Conservation (phyloP, 768 basidiomycete genomes). For the Rhodotorula toruloides region DNA sequence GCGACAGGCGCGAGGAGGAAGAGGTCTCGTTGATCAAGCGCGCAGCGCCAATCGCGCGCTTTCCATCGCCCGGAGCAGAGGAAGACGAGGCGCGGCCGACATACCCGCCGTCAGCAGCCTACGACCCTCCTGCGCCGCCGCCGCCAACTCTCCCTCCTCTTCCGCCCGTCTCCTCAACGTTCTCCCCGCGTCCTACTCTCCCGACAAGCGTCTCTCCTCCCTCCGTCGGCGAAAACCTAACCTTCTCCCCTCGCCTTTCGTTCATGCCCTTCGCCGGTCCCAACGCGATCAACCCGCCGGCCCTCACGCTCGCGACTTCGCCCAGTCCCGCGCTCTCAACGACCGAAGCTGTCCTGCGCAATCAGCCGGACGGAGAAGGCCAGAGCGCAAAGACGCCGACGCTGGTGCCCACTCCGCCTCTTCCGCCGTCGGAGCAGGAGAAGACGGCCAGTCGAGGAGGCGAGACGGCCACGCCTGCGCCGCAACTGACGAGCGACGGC, state of each 20-base stretch:
- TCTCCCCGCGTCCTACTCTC: no score
- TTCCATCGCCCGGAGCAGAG: background rate
- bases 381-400: background rate
- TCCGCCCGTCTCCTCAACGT: background rate
- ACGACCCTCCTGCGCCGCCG: background rate
- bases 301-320: background rate
- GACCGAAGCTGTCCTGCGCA: background rate
- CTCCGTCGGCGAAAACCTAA: background rate
- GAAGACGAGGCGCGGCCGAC: background rate
- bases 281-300: background rate
- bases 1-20: background rate
- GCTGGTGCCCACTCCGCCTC: background rate
- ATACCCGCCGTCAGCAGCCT: background rate
- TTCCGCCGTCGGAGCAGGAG: background rate
- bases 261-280: slow-evolving; percentile 27
- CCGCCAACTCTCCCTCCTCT: slow-evolving; percentile 1
- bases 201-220: background rate
- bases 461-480: no score
- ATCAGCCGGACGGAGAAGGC: background rate
- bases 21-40: background rate
- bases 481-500: background rate
- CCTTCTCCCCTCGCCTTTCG: slow-evolving; percentile 19
- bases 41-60: background rate
- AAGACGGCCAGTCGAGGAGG: background rate
- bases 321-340: background rate